A percentile compares a stretch with the other conserved stretches of the same genome.
phyloP scores from a whole-genome alignment of 768 basidiomycete species.

The Leccinellum albellum region DNA sequence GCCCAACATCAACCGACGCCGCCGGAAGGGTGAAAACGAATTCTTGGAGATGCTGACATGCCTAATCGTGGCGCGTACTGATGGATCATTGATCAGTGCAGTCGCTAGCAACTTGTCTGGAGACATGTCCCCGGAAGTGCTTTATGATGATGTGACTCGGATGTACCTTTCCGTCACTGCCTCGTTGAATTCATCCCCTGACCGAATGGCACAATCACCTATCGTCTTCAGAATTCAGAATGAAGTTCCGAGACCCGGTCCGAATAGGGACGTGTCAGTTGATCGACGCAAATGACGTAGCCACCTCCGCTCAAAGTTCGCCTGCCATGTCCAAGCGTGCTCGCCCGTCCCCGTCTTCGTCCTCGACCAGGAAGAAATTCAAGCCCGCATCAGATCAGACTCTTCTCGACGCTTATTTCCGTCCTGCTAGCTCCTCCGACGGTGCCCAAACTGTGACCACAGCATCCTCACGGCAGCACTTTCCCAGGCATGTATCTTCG shows the following conservation, averaged over 20 bases:
- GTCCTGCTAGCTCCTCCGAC: conserved; percentile 7
- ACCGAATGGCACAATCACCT: background rate
- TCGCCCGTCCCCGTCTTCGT: conserved; percentile 5
- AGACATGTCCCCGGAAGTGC: background rate
- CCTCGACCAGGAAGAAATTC: conserved; percentile 18
- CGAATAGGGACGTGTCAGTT: conserved; percentile 18
- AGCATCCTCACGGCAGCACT: conserved; percentile 12
- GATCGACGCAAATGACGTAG: conserved; percentile 29
- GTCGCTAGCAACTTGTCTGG: background rate
- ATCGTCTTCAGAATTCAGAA: background rate
- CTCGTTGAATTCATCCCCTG: background rate
- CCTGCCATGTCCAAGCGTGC: conserved; percentile 19
- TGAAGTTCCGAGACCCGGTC: background rate
- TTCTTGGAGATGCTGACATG: conserved; percentile 7
- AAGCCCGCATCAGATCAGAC: conserved; percentile 18
- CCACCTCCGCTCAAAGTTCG: conserved; percentile 15
- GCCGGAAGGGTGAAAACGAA: conserved; percentile 11
- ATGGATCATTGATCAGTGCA: conserved; percentile 8
- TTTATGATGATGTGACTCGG: too few species aligned
- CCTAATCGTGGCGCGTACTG: conserved; percentile 13
- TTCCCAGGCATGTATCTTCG: conserved; percentile 12
- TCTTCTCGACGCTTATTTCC: conserved; percentile 28
- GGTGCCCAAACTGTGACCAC: conserved; percentile 3
- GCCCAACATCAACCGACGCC: conserved; percentile 10
- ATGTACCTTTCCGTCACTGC: conserved; percentile 4